Evolutionary conservation across 257 asterid species (phyloP), one percentile per base, ranked within the genome.

Genomic region (Solanum pennellii): DNA sequence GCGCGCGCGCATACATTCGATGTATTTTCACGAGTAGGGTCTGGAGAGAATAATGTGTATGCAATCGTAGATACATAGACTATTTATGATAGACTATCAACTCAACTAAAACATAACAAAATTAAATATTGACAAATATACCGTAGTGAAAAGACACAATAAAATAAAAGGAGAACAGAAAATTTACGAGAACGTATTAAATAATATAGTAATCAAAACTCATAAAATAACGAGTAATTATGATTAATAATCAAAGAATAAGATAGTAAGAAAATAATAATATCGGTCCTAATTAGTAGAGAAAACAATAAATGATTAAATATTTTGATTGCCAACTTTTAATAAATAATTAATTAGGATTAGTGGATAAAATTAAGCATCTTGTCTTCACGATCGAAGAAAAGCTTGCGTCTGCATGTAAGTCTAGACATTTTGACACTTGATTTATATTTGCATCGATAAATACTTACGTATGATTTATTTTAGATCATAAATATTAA

Each of bases 341-440:
- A 80, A 29, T 47, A 27, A 80, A 45, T 18, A 29, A 45, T 9
- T 80, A 80, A 23, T 62, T 62, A 62, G 29, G 29, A 9, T 80
- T 31, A 25, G 66, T 45, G 27, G 41, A 80, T 27, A 15, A 79
- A 77, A 15, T 77, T 14, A 77, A 77, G 83, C 39, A 77, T 44
- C 52, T n/a, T 77, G n/a, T 44, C 60, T 79, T 79, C 66, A 79
- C 66, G 13, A 71, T 31, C 0, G 2, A 77, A 27, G 18, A 79
- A 77, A 62, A 45, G 75, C 83, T 88, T 85, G 62, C 74, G 73
- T 84, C 20, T n/a, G 33, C 75, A 33, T 85, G 83, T 85, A 88
- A 82, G 23, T 52, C 12, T 42, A 42, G 45, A 52, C 60, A 62
- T 84, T 84, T 87, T 87, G 75, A 21, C 33, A 9, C 23, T 72